Evolutionary conservation across 2,329 filamentous ascomycete genomes (phyloP), one percentile per base, ranked within the genome.

Genomic region (Cylindrodendrum hubeiense): DNA sequence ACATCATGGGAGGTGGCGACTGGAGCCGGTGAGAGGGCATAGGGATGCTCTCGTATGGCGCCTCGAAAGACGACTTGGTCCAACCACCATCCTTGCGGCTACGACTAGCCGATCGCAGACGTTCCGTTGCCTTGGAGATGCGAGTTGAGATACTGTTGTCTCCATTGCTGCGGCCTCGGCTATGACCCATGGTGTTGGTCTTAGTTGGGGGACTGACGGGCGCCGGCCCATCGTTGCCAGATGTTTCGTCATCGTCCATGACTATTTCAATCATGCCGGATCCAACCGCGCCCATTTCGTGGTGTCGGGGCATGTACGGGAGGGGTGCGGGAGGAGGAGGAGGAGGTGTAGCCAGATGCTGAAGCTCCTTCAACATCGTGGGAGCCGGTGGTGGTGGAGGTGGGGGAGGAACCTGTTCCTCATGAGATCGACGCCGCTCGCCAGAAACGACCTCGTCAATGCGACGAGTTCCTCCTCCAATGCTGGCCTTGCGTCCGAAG

Each of bases 241-340:
- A 68, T 12, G 70, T 75, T 19, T 86, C 83, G 6, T 89, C 86
- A 2, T 89, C 87, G 68, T 91, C 88, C 85, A 89, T 89, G 53
- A 91, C 87, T 66, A 91, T 89, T 75, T 91, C 89, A 68, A 91
- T 90, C 73, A 88, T 85, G 5, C 86, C 88, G 0, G 86, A 85
- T 8, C 82, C 83, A 17, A 83, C 69, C 2, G 82, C 82, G 65
- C 85, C 83, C 66, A 84, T 82, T 49, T 84, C 74, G 8, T 80
- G 79, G 3, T 80, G 76, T 71, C 34, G 80, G 77, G 46, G 79
- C 74, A 49, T 79, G 55, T 83, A 79, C 1, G 86, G 86, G 4
- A 90, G 77, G 1, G 89, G 89, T 1, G 87, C 85, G 0, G 88
- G 89, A 1, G 89, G 89, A 0, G 89, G 89, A 0, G 89, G 88